These are phyloP conservation scores for Kokia cookei DNA, from an alignment of 441 rosid species.

Conservation along the genomic window DNA sequence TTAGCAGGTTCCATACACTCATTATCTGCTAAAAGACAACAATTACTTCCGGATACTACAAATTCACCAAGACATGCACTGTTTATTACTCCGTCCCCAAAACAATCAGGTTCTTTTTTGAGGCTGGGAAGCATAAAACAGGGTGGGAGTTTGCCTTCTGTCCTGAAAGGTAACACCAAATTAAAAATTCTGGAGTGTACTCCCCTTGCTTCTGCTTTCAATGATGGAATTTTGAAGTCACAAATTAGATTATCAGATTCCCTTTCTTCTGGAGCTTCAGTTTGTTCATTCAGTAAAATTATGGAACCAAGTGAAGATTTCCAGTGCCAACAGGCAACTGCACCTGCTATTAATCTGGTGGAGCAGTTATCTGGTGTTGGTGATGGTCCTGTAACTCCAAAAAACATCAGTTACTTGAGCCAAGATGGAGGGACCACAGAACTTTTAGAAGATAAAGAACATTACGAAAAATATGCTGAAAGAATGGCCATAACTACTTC, in stretches of 20 bases:
- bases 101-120: conserved; percentile 34
- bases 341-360: conserved; percentile 40
- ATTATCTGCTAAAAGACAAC: conserved; percentile 27
- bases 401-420: conserved; percentile 13
- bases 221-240: conserved; percentile 45
- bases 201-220: conserved; percentile 37
- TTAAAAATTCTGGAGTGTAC: conserved; percentile 39
- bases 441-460: conserved; percentile 15
- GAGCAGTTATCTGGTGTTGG: conserved; percentile 24
- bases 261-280: conserved; percentile 27
- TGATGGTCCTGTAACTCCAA: conserved; percentile 14
- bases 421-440: conserved; percentile 19
- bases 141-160: conserved; percentile 31
- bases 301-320: conserved; percentile 13
- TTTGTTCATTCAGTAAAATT: conserved; percentile 27
- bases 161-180: conserved; percentile 40
- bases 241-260: conserved; percentile 35
- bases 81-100: conserved; percentile 58
- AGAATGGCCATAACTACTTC: conserved; percentile 16
- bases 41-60: conserved; percentile 28
- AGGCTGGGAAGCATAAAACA: conserved; percentile 34
- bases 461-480: conserved; percentile 21
- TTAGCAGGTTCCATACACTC: conserved; percentile 32
- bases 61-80: conserved; percentile 23
- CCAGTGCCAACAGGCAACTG: conserved; percentile 10